Percentiles rank a stretch among this genome's conserved stretches.
These are phyloP conservation scores for Aquanectria penicillioides DNA, from an alignment of 2,329 filamentous ascomycete genomes.

Conservation along the genomic window DNA sequence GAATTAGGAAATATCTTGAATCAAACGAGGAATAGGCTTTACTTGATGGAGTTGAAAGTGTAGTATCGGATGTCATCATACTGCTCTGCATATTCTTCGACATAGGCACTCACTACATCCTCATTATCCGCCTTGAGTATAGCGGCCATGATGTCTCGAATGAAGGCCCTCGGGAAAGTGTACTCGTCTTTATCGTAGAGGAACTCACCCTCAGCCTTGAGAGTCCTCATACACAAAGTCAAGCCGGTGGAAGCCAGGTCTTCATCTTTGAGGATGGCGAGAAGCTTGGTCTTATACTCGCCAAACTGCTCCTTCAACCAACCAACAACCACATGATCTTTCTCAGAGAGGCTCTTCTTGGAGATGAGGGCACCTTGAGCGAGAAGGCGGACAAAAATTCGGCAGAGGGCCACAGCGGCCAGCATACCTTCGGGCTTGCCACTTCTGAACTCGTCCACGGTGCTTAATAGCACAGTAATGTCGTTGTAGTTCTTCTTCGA, in stretches of 20 bases:
- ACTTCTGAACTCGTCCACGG: slow-evolving; percentile 57
- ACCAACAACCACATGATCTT: slow-evolving; percentile 76
- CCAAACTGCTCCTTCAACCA: slow-evolving; percentile 82
- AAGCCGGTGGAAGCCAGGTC: slow-evolving; percentile 76
- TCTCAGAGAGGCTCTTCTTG: slow-evolving; percentile 73
- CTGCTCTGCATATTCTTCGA: slow-evolving; percentile 79
- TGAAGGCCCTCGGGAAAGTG: slow-evolving; percentile 74
- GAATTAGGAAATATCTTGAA: not conserved
- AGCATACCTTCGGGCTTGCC: slow-evolving; percentile 67
- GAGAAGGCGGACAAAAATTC: slow-evolving; percentile 85
- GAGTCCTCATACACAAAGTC: slow-evolving; percentile 82
- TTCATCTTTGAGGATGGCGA: slow-evolving; percentile 70
- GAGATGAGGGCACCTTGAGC: slow-evolving; percentile 76
- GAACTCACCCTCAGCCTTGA: slow-evolving; percentile 80
- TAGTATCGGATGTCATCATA: slow-evolving; percentile 88
- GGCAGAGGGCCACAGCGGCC: slow-evolving; percentile 83
- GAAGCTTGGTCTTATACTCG: slow-evolving; percentile 74
- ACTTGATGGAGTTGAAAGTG: slow-evolving; percentile 80
- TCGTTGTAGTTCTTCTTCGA: slow-evolving; percentile 94
- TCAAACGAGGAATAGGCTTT: slow-evolving; percentile 52
- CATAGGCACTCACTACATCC: slow-evolving; percentile 75
- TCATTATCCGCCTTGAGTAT: slow-evolving; percentile 69
- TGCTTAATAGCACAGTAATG: slow-evolving; percentile 76
- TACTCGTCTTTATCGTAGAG: slow-evolving; percentile 70
- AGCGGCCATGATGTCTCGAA: slow-evolving; percentile 71